A percentile compares a stretch with the other conserved stretches of the same genome.
phyloP scores from a whole-genome alignment of 257 asterid species.

The Nicotiana attenuata region DNA sequence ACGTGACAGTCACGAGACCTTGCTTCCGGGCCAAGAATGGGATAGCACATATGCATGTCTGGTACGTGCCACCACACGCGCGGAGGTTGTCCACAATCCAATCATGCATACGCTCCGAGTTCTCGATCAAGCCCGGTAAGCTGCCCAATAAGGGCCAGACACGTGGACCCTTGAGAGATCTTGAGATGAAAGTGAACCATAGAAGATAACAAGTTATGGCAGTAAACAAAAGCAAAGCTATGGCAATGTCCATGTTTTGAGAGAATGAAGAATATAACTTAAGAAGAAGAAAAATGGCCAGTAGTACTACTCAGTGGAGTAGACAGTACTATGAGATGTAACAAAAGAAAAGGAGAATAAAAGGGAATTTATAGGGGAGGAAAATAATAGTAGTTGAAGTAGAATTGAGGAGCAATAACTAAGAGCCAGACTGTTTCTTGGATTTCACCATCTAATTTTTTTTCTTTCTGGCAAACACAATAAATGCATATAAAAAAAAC shows the following conservation, averaged over 20 bases:
- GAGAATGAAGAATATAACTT: background rate
- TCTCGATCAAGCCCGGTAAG: slow-evolving; percentile 77
- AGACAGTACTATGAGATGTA: slow-evolving; percentile 1
- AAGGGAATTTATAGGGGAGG: slow-evolving; percentile 51
- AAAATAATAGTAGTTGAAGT: slow-evolving; percentile 15
- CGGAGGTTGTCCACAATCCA: slow-evolving; percentile 94
- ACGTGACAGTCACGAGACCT: slow-evolving; percentile 84
- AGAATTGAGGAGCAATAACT: slow-evolving; percentile 33
- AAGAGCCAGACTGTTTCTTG: slow-evolving; percentile 64
- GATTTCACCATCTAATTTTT: slow-evolving; percentile 44
- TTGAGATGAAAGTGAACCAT: slow-evolving; percentile 85
- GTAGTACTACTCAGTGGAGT: background rate
- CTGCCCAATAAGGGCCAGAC: slow-evolving; percentile 93
- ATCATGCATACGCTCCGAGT: slow-evolving; percentile 77
- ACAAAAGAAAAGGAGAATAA: slow-evolving; percentile 21
- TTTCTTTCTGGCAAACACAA: slow-evolving; percentile 47
- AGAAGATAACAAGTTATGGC: slow-evolving; percentile 62
- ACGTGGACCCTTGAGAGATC: slow-evolving; percentile 80
- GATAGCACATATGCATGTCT: slow-evolving; percentile 78
- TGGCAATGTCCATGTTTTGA: slow-evolving; percentile 43
- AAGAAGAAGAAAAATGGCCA: background rate
- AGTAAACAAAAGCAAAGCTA: slow-evolving; percentile 58
- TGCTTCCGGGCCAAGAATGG: slow-evolving; percentile 85
- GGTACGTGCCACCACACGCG: slow-evolving; percentile 90
- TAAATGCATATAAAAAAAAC: slow-evolving; percentile 51